Conservation (phyloP, 768 basidiomycete species). For the Gyrodon lividus region DNA sequence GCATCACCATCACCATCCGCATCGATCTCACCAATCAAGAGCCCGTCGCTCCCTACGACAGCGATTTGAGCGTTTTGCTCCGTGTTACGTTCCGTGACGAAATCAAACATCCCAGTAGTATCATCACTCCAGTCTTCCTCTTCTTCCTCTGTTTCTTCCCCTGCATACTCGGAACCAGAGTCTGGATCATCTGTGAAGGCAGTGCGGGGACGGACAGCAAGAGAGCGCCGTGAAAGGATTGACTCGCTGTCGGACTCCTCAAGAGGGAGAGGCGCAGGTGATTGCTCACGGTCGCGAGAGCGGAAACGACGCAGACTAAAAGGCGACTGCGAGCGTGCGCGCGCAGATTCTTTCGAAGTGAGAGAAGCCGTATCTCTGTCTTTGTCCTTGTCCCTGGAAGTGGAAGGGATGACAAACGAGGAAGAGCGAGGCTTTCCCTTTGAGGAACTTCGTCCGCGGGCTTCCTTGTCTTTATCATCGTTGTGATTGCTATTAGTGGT, state of each 20-base stretch:
- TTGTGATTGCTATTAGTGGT: conserved; percentile 42
- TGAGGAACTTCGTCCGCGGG: conserved; percentile 50
- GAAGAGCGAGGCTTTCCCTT: conserved; percentile 47
- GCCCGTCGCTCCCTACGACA: conserved; percentile 20
- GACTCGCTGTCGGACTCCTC: conserved; percentile 55
- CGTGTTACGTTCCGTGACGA: conserved; percentile 84
- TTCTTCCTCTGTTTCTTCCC: conserved; percentile 51
- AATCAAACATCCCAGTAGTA: conserved; percentile 60
- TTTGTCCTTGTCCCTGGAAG: conserved; percentile 32
- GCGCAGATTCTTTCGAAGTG: conserved; percentile 49
- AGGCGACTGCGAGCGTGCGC: conserved; percentile 77
- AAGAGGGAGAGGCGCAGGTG: conserved; percentile 55
- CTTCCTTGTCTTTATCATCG: conserved; percentile 41
- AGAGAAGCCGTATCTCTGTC: conserved; percentile 37
- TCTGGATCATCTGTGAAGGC: conserved; percentile 59
- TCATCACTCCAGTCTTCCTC: conserved; percentile 62
- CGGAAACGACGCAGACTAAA: conserved; percentile 73
- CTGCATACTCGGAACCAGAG: conserved; percentile 63
- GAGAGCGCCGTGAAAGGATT: conserved; percentile 28
- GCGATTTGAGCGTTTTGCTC: conserved; percentile 70
- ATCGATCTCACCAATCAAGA: conserved; percentile 20
- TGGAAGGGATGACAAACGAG: conserved; percentile 43
- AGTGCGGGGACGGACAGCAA: conserved; percentile 54
- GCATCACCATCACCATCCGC: conserved; percentile 54
- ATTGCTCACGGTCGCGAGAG: conserved; percentile 52